Conservation (phyloP, 805 yeast genomes). For the Kluyveromyces starmeri region DNA sequence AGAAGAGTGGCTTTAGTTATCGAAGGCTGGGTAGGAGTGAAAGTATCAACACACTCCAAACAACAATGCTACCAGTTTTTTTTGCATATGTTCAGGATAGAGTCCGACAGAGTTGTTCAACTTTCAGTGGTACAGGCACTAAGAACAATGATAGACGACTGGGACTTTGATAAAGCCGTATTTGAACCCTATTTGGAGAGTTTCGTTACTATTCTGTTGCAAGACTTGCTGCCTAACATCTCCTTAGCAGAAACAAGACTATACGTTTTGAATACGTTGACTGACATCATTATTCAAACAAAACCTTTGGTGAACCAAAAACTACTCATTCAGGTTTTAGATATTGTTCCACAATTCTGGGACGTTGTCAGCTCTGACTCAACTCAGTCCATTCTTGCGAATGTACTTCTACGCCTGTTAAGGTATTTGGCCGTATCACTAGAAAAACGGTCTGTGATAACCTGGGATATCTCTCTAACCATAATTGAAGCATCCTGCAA, state of each 20-base stretch:
- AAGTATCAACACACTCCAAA: constrained; percentile 52
- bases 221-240: constrained; percentile 39
- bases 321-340: constrained; percentile 42
- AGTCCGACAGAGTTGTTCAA: constrained; percentile 72
- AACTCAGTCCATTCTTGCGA: constrained; percentile 36
- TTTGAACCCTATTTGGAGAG: constrained; percentile 58
- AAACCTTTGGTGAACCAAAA: constrained; percentile 50
- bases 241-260: constrained; percentile 66
- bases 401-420: constrained; percentile 45
- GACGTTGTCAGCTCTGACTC: constrained; percentile 37
- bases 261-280: constrained; percentile 59
- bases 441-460: constrained; percentile 42
- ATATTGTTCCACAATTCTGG: constrained; percentile 71
- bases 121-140: constrained; percentile 67
- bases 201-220: constrained; percentile 41
- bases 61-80: constrained; percentile 52
- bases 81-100: constrained; percentile 37
- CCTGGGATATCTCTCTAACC: constrained; percentile 52
- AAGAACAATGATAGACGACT: constrained; percentile 65
- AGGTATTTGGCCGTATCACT: constrained; percentile 48
- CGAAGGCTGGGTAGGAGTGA: constrained; percentile 70
- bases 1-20: constrained; percentile 72
- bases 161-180: constrained; percentile 66
- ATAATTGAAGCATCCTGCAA: constrained; percentile 55
- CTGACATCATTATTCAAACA: constrained; percentile 54